phyloP scores from a whole-genome alignment of 2,329 filamentous ascomycete genomes.

The Pestalotiopsis sp. region DNA sequence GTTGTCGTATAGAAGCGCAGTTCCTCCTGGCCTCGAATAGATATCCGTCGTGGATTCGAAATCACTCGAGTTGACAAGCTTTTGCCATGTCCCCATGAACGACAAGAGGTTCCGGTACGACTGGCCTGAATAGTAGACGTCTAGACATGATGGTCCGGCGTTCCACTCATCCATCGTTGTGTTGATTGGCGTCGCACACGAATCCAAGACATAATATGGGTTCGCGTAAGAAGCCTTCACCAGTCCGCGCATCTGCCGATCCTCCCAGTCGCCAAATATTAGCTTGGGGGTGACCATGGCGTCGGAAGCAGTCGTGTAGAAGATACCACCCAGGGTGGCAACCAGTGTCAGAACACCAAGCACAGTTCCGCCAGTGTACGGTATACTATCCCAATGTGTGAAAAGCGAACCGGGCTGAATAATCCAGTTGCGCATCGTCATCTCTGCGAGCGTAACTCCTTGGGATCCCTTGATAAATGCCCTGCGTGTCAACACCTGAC shows the following conservation, averaged over 20 bases:
- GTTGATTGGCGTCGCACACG: constrained; percentile 65
- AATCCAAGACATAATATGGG: constrained; percentile 49
- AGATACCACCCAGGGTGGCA: constrained; percentile 65
- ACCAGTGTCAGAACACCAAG: constrained; percentile 66
- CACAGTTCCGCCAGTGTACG: constrained; percentile 63
- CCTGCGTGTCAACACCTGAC: constrained; percentile 72
- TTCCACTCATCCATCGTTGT: constrained; percentile 36
- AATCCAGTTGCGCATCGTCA: constrained; percentile 78
- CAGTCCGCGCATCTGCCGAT: constrained; percentile 51
- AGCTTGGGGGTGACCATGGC: constrained; percentile 75
- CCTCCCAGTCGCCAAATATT: constrained; percentile 55
- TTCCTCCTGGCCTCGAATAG: constrained; percentile 56
- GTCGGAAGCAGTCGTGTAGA: constrained; percentile 78
- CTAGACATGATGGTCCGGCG: constrained; percentile 60
- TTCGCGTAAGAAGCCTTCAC: constrained; percentile 68
- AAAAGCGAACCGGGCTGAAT: constrained; percentile 72
- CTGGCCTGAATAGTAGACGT: constrained; percentile 70
- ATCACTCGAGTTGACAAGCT: constrained; percentile 45
- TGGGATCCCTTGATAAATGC: constrained; percentile 61
- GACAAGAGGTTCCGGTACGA: constrained; percentile 70
- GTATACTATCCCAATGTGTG: constrained; percentile 66
- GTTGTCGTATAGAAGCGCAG: constrained; percentile 69
- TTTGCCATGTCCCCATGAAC: constrained; percentile 61
- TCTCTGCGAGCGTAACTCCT: constrained; percentile 74
- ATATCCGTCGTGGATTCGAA: constrained; percentile 37